Evolutionary conservation across 1,139 yeast genomes (phyloP).

Genomic region (Debaryomycetaceae sp.): DNA sequence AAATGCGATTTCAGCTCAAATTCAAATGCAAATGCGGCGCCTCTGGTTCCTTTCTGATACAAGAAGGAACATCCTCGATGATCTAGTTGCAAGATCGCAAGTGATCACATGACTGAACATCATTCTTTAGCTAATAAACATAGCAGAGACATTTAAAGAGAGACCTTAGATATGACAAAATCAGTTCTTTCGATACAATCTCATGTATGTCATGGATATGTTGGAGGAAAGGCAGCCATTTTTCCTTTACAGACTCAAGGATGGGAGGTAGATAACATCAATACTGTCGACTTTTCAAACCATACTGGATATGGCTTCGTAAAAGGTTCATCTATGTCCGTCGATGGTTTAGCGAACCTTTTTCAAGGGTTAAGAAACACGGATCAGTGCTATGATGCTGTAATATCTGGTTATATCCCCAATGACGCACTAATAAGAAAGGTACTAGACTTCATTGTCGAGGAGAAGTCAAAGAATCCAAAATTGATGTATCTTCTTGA

Average conservation of each 20-base stretch:
- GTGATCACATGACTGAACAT: too few relatives aligned
- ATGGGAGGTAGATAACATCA: conserved; percentile 43
- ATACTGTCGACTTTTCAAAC: conserved; percentile 42
- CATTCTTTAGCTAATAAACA: too few relatives aligned
- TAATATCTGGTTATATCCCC: conserved; percentile 37
- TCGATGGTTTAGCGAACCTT: conserved; percentile 9
- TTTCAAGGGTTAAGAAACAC: conserved; percentile 44
- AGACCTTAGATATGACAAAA: conserved; percentile 5
- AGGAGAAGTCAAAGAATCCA: conserved; percentile 11
- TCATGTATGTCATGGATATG: conserved; percentile 47
- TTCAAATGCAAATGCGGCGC: too few relatives aligned
- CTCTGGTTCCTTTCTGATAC: too few relatives aligned
- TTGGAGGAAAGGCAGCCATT: conserved; percentile 40
- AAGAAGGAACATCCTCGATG: too few relatives aligned
- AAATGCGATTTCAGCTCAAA: too few relatives aligned
- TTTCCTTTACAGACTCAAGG: conserved; percentile 44
- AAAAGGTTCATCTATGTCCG: conserved; percentile 20
- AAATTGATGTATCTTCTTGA: conserved; percentile 62
- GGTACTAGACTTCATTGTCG: conserved; percentile 14
- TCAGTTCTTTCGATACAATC: conserved; percentile 39
- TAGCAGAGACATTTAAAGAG: too few relatives aligned
- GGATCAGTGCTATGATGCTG: conserved; percentile 20
- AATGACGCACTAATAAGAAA: conserved; percentile 24
- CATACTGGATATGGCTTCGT: conserved; percentile 47
- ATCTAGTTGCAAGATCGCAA: too few relatives aligned